Percentiles rank a stretch among this genome's conserved stretches.
Conservation (phyloP, 2,329 filamentous ascomycete genomes). For the Chalaropsis thielavioides region DNA sequence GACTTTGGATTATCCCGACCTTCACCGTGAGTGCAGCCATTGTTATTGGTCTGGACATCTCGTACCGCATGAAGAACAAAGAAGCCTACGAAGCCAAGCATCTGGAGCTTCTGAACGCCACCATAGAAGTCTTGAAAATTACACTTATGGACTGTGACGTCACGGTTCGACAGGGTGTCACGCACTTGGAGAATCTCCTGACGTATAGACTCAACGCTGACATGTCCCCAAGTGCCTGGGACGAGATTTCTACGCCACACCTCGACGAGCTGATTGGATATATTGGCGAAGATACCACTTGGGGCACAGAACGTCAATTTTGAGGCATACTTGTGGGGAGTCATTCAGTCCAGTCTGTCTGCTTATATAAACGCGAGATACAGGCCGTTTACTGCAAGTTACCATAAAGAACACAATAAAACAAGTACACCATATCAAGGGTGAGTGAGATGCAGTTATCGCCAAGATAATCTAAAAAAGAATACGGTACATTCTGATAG, state of each 20-base stretch:
- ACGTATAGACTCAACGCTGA: neutral
- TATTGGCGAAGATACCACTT: neutral
- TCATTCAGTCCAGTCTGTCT: neutral
- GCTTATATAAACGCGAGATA: neutral
- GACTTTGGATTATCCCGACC: conserved; percentile 17
- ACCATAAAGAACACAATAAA: neutral
- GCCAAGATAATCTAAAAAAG: too few species aligned
- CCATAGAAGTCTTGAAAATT: conserved; percentile 1
- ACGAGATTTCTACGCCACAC: neutral
- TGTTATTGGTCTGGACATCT: conserved; percentile 16
- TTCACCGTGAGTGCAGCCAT: conserved; percentile 16
- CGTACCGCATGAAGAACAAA: conserved; percentile 11
- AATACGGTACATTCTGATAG: neutral
- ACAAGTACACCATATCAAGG: neutral
- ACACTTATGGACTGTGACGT: conserved; percentile 7
- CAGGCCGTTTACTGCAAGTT: neutral
- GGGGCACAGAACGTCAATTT: neutral
- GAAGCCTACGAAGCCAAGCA: conserved; percentile 8
- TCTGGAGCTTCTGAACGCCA: conserved; percentile 9
- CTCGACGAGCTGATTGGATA: neutral
- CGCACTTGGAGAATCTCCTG: conserved; percentile 1
- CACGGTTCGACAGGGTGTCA: conserved; percentile 7
- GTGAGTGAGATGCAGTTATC: too few species aligned
- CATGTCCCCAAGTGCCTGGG: neutral
- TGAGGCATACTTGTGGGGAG: neutral